Percentiles rank a stretch among this genome's conserved stretches.
Evolutionary conservation across 352 stramenopile genomes (phyloP).

Genomic region (Pythium dissotocum): DNA sequence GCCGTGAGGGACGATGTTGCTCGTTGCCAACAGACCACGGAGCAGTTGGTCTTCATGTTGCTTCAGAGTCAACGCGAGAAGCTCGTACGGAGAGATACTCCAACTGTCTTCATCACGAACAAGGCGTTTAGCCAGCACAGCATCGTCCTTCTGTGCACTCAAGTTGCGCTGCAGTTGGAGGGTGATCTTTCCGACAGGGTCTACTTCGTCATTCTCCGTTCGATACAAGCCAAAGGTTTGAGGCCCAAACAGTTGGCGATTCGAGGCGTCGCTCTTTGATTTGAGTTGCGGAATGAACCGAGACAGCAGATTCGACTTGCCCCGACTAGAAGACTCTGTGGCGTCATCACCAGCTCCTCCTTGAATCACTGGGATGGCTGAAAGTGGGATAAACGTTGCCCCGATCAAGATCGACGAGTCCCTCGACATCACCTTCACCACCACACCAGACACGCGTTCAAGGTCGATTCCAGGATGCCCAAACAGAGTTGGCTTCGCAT

Average conservation of each 20-base stretch:
- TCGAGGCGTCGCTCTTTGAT: neutral
- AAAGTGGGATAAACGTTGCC: conserved; percentile 39
- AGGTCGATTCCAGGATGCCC: conserved; percentile 43
- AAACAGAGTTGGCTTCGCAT: conserved; percentile 26
- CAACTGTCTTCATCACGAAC: conserved; percentile 39
- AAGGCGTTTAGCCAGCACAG: conserved; percentile 41
- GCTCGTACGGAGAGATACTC: conserved; percentile 48
- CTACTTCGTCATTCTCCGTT: conserved; percentile 20
- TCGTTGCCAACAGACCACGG: conserved; percentile 45
- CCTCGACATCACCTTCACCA: conserved; percentile 35
- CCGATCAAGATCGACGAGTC: conserved; percentile 37
- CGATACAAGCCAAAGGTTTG: conserved; percentile 36
- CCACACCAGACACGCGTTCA: conserved; percentile 41
- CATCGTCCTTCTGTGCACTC: conserved; percentile 14
- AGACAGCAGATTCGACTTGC: neutral
- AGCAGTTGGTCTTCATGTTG: conserved; percentile 42
- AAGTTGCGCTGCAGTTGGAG: conserved; percentile 36
- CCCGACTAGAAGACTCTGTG: neutral
- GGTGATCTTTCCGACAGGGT: conserved; percentile 56
- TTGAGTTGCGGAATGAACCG: neutral
- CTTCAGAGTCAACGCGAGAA: conserved; percentile 45
- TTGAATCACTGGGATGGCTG: conserved; percentile 21
- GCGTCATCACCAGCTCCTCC: neutral
- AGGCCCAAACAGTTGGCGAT: neutral
- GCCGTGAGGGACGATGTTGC: conserved; percentile 28